Evolutionary conservation across 176 grass and related monocot species (phyloP).

Genomic region (Zoysia pacifica): DNA sequence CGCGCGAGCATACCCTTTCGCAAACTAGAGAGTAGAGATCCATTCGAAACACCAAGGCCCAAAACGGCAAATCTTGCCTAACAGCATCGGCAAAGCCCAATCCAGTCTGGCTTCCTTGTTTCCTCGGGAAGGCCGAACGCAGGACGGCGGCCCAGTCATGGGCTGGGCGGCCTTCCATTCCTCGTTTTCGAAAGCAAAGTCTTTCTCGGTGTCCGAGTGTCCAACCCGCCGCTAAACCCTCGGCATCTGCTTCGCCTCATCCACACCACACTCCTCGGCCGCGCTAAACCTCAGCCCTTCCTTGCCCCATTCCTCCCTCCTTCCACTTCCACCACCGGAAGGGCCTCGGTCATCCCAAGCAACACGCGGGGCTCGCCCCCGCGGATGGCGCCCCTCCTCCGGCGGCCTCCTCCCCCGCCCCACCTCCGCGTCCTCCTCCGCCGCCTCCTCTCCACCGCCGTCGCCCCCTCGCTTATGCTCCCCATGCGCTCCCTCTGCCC

Average conservation of each 20-base stretch:
- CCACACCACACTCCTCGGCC: slow-evolving; percentile 11
- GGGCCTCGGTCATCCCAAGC: not conserved
- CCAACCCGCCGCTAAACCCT: slow-evolving; percentile 40
- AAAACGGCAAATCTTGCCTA: not conserved
- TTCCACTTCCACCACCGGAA: not conserved
- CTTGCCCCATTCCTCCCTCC: not conserved
- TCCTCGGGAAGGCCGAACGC: not conserved
- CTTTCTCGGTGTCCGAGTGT: not conserved
- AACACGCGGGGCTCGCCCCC: slow-evolving; percentile 1
- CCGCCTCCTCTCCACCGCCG: slow-evolving; percentile 53
- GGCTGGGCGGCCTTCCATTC: not conserved
- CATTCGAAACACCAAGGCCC: not conserved
- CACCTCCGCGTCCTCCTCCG: slow-evolving; percentile 58
- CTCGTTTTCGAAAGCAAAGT: not conserved
- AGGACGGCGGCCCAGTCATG: not conserved
- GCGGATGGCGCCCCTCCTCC: slow-evolving; percentile 70
- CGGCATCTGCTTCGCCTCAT: slow-evolving; percentile 36
- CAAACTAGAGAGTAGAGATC: no score
- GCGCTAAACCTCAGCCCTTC: slow-evolving; percentile 32
- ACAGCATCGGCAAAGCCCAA: not conserved
- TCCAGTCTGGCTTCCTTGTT: not conserved
- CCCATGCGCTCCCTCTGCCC: not conserved
- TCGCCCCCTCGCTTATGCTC: slow-evolving; percentile 38
- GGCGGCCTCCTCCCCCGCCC: slow-evolving; percentile 43
- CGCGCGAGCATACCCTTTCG: no score